phyloP scores from a whole-genome alignment of 2,329 filamentous ascomycete genomes.

The Ampelomyces quisqualis region DNA sequence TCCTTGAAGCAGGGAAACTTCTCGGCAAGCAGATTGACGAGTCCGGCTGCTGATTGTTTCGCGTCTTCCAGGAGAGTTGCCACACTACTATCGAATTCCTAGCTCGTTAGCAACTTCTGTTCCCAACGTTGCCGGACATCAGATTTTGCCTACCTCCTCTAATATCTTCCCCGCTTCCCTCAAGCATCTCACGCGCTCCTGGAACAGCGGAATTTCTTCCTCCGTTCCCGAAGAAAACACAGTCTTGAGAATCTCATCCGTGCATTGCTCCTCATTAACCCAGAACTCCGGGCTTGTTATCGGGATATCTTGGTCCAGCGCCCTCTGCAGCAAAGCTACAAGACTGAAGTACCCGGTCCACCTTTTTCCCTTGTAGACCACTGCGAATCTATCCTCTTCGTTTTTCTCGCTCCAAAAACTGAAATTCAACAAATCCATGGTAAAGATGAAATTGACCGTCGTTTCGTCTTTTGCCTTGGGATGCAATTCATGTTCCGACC shows the following conservation, averaged over 20 bases:
- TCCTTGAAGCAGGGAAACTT: constrained; percentile 87
- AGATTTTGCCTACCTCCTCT: constrained; percentile 61
- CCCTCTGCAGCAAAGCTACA: constrained; percentile 81
- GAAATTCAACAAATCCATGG: constrained; percentile 96
- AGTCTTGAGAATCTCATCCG: constrained; percentile 68
- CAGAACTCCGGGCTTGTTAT: constrained; percentile 89
- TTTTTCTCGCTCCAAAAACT: constrained; percentile 84
- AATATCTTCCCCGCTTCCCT: constrained; percentile 81
- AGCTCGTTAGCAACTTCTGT: constrained; percentile 18
- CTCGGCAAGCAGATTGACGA: constrained; percentile 82
- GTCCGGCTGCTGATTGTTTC: constrained; percentile 73
- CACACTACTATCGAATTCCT: constrained; percentile 77
- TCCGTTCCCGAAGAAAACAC: constrained; percentile 85
- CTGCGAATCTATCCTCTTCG: constrained; percentile 73
- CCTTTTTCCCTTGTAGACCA: constrained; percentile 75
- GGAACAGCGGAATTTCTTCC: constrained; percentile 82
- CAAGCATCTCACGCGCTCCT: constrained; percentile 74
- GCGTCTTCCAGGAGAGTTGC: constrained; percentile 71
- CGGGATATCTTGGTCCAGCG: constrained; percentile 84
- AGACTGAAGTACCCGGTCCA: constrained; percentile 98
- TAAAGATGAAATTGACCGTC: constrained; percentile 90
- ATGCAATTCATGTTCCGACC: constrained; percentile 87
- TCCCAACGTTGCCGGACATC: constrained; percentile 7
- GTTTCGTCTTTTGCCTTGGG: constrained; percentile 77
- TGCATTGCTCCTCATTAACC: constrained; percentile 74